Conservation (phyloP, 1,284 basidiomycete species). For the Tilletia caries region DNA sequence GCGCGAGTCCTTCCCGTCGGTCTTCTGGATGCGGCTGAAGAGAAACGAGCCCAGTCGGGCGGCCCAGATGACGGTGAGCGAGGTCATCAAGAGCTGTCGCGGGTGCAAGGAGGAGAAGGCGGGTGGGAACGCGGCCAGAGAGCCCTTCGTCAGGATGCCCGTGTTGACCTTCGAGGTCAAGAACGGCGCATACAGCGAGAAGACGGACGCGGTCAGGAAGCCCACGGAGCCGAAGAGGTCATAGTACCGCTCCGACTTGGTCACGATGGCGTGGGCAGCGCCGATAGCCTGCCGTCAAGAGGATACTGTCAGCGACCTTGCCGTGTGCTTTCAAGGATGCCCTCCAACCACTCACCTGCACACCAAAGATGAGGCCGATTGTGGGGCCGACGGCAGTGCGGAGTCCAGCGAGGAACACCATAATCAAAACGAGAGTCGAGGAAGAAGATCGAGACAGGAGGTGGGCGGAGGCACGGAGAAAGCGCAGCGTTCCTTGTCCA, state of each 20-base stretch:
- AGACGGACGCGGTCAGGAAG: conserved; percentile 65
- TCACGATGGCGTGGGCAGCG: not conserved
- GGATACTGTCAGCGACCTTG: conserved; percentile 63
- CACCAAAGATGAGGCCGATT: conserved; percentile 38
- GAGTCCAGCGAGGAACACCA: conserved; percentile 33
- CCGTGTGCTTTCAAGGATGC: conserved; percentile 26
- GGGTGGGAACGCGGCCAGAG: conserved; percentile 15
- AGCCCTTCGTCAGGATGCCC: conserved; percentile 21
- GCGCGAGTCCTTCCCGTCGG: conserved; percentile 63
- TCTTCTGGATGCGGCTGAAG: conserved; percentile 59
- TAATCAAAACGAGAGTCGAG: no score
- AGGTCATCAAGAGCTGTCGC: conserved; percentile 63
- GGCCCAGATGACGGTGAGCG: conserved; percentile 64
- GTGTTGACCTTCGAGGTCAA: conserved; percentile 58
- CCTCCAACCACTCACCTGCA: conserved; percentile 41
- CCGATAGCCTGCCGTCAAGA: conserved; percentile 12
- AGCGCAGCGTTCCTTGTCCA: no score
- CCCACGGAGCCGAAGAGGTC: conserved; percentile 62
- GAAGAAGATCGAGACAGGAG: not conserved
- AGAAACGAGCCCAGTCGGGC: conserved; percentile 66
- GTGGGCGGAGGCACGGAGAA: no score
- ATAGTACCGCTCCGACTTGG: conserved; percentile 27
- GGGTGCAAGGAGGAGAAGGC: conserved; percentile 61
- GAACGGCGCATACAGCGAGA: conserved; percentile 60
- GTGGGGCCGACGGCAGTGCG: conserved; percentile 32